Evolutionary conservation across 495 filamentous ascomycete species (phyloP), one percentile per base, ranked within the genome.

Genomic region (Podospora tetraspora): DNA sequence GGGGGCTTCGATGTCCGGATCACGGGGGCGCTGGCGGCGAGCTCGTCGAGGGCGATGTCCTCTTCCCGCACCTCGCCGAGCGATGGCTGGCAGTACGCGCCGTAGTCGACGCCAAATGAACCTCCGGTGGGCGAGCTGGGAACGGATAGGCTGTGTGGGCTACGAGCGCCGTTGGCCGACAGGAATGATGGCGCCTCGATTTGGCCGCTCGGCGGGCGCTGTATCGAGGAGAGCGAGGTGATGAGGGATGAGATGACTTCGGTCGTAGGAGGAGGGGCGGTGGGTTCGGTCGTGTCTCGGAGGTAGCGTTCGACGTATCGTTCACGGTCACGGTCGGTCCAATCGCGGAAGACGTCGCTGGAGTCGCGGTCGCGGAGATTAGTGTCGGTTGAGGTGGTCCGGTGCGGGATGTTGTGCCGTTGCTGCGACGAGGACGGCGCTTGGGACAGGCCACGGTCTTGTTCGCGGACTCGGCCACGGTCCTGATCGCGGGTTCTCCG

Each of bases 211-310:
- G 90, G 84, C 24, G 92, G 90, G 61, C 86, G 83, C 0, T 92
- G 93, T 70, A 98, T 96, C 75, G 89, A 87, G 22, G 92, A 93
- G 21, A 99, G 86, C 4, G 93, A 95, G 63, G 93, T 94, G 77
- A 99, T 96, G 63, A 99, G 84, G 56, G 91, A 93, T 62, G 91
- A 94, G 69, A 99, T 98, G 61, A 99, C 91, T 78, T 96, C 93
- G 27, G 95, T 92, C 16, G 93, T 95, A 2, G 91, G 89, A 59
- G 92, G 87, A 59, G 85, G 78, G 29, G 70, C 52, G 6, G 75
- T 63, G 24, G 60, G 52, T 10, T 56, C 32, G 21, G 66, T 61
- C 57, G 73, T 52, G 74, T 81, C 69, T 65, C 71, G 70, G 27
- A 66, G 68, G 57, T 72, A 71, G 62, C 66, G 69, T 67, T 76